Base-by-base conservation (phyloP, 2,329 filamentous ascomycete genomes). In the Alternaria triticina region DNA sequence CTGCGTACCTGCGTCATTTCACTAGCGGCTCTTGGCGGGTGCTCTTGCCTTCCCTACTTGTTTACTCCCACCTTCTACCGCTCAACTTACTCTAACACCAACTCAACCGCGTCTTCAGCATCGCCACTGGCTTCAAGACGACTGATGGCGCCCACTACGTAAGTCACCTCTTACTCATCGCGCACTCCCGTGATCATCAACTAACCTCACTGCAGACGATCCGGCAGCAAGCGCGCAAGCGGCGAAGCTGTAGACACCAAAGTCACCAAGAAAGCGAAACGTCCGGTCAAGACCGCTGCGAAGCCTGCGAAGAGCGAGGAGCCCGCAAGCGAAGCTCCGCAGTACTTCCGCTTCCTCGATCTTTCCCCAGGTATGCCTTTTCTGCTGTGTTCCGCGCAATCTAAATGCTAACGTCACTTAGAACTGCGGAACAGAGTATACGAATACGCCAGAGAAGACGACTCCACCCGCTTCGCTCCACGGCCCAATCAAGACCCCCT, bases 11-110 rank as follows among this genome's bases (percentile, higher is more conserved):
- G 49, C 49, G n/a, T 40, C 30, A 52, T 10, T 36, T n/a, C 13
- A 23, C 49, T 52, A 52, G 49, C 49, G 49, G 49, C 30, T 25
- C 49, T 52, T 52, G 9, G 49, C 49, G n/a, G 30, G 20, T 36
- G 49, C 30, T 52, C 49, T 36, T 28, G 12, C 33, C 36, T 12
- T 30, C 15, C 9, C 36, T 30, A 3, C 5, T 22, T 36, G 25
- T 27, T 43, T n/a, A 28, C 17, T 17, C 10, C 8, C 22, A 30
- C 17, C 51, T 9, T n/a, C 28, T 28, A 28, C 20, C 1, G 5
- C 44, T 46, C 13, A 22, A 3, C 28, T n/a, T 10, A 23, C 12
- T 51, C 12, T 2, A 1, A 11, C 5, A n/a, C 4, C 5, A 23
- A 36, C 13, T 8, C 17, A 1, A 11, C 5, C 30, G 5, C 11